phyloP scores from a whole-genome alignment of 345 rosid species.

The Euphorbia pulcherrima region DNA sequence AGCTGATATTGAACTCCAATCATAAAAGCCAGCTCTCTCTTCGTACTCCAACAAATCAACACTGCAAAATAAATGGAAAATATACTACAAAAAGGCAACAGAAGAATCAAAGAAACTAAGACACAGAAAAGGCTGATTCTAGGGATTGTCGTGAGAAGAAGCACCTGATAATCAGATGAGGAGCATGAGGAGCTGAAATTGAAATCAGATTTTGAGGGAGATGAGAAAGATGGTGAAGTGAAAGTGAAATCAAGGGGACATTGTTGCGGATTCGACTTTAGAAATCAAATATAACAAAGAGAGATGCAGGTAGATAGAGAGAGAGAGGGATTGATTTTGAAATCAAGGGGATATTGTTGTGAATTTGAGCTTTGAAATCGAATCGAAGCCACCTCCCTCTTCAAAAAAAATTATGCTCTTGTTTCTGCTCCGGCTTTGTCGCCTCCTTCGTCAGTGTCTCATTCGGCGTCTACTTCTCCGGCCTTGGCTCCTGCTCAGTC shows the following conservation, averaged over 20 bases:
- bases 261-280: background rate
- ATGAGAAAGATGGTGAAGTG: background rate
- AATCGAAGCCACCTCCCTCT: too few species aligned
- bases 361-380: too few species aligned
- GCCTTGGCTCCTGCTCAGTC: conserved; percentile 3
- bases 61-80: background rate
- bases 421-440: conserved; percentile 66
- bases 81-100: background rate
- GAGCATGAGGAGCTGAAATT: background rate
- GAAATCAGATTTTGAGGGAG: background rate
- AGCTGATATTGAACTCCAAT: conserved; percentile 27
- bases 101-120: background rate
- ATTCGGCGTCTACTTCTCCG: background rate
- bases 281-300: background rate
- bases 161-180: conserved; percentile 1
- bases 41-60: conserved; percentile 47
- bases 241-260: background rate
- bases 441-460: background rate
- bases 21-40: conserved; percentile 45
- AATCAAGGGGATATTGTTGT: too few species aligned
- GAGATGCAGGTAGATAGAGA: too few species aligned
- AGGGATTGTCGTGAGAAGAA: conserved; percentile 2
- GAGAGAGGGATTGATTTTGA: background rate
- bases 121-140: conserved; percentile 6
- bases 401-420: too few species aligned